Percentiles rank a stretch among this genome's conserved stretches.
These are phyloP conservation scores for Mrakia gelida DNA, from an alignment of 768 basidiomycete genomes.

Conservation along the genomic window DNA sequence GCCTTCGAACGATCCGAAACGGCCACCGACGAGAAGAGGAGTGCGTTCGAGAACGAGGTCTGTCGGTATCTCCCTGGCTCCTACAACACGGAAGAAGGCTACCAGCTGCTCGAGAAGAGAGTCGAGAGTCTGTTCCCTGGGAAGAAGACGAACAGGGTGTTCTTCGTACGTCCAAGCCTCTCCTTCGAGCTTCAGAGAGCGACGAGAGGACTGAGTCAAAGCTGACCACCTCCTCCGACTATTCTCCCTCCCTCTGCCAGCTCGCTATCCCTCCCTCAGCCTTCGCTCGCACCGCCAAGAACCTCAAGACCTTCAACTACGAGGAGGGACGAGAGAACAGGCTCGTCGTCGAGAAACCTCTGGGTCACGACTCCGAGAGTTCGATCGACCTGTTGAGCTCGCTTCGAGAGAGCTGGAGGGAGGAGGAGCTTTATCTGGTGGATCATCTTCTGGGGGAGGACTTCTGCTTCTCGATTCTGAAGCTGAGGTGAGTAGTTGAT, in stretches of 20 bases:
- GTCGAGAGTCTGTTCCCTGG: neutral
- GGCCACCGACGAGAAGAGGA: neutral
- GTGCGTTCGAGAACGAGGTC: neutral
- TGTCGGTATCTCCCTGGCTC: neutral
- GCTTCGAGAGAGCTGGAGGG: neutral
- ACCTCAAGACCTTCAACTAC: neutral
- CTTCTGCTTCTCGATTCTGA: neutral
- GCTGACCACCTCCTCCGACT: neutral
- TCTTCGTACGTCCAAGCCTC: neutral
- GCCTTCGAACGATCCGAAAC: neutral
- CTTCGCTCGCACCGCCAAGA: neutral
- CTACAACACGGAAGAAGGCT: neutral
- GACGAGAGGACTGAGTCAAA: neutral
- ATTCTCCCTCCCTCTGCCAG: neutral
- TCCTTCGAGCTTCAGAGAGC: neutral
- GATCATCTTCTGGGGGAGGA: slow-evolving; percentile 4
- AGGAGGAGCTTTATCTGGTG: slow-evolving; percentile 7
- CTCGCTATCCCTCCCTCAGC: slow-evolving; percentile 1
- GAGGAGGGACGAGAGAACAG: neutral
- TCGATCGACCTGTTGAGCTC: neutral
- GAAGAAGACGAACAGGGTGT: neutral
- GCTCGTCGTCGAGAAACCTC: neutral
- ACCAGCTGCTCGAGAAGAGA: neutral
- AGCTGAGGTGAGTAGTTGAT: neutral
- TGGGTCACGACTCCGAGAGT: neutral